Base-by-base conservation (phyloP, 176 grass and related monocot genomes). In the Themeda triandra region DNA sequence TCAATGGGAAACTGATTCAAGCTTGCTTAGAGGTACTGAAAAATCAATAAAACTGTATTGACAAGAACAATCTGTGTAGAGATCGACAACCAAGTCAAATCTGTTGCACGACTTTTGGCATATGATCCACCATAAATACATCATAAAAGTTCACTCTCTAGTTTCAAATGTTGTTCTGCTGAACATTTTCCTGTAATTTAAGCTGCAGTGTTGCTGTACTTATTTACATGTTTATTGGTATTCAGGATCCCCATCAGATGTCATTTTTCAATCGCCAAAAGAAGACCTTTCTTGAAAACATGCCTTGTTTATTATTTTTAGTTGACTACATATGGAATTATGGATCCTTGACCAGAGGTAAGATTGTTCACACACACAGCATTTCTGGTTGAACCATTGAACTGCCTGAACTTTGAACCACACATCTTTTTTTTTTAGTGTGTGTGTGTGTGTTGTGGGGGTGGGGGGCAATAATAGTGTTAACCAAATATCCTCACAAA, bases 201-300 rank as follows among this genome's bases (percentile, higher is more conserved):
- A 58, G 35, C 8, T 39, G 49, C 33, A 45, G 17, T 21, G 10
- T 39, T 67, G 42, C 10, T 74, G 27, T 29, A 74, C 33, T 36
- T 58, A 54, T 41, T 42, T 65, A 23, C 48, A 76, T 1, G 2
- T 30, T 71, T 60, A 37, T 29, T 63, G 60, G 30, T 39, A 64
- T 63, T 63, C 49, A 82, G 72, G 15, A 63, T 66, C 17, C 25
- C 66, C 23, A 10, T 65, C 15, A 84, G 46, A 68, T n/a, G 28
- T 15, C 32, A 74, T 35, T 56, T 83, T 72, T 51, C 19, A 66
- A 13, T 44, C 24, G 30, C 51, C 86, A 83, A 21, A 88, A 42
- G 1, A 83, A 25, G 12, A 49, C 10, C 69, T 58, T 69, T 49
- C 11, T 59, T 11, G 11, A 13, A 89, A 80, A 69, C 32, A 62